Evolutionary conservation across 495 filamentous ascomycete species (phyloP), one percentile per base, ranked within the genome.

Genomic region (Pyrenopolyporus hunteri): DNA sequence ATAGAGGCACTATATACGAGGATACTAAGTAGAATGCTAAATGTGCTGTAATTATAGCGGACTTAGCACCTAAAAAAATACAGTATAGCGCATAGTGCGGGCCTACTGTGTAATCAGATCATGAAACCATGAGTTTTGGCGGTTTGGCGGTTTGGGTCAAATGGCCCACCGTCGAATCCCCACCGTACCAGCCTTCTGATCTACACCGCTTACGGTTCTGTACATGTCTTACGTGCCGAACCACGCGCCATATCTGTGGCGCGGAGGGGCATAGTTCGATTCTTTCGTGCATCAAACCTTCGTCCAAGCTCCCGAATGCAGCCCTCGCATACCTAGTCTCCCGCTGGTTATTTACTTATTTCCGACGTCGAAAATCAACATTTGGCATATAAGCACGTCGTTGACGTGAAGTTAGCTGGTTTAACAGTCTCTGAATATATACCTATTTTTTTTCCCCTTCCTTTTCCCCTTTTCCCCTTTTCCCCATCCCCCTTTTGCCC

Each of bases 281-380:
- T n/a, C 6, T 43, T 40, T 37, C 52, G 40, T 46, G 52, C 52
- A 56, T 56, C 26, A 49, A 45, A 57, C 44, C 28, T 31, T 42
- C 49, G 35, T 59, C 55, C 44, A 48, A 57, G 54, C 36, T 57
- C 31, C 54, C 43, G 46, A 29, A 49, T 59, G 37, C 45, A 59
- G 45, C 45, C 45, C 45, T 49, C 25, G 46, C 45, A 50, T 42
- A 35, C 44, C 45, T 58, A 58, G 45, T 44, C 37, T 50, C 36
- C 28, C 14, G n/a, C 33, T 36, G 3, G 9, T 40, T 9, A 22
- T 19, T 4, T 20, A 4, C 37, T 40, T 10, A 2, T 20, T 5
- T 20, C 14, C 37, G 23, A 42, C 5, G 20, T 23, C 10, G 20
- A 20, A 42, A 42, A 42, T 23, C 11, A 42, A 23, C 37, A 42